Base-by-base conservation (phyloP, 2,329 filamentous ascomycete species). In the Fusarium gaditjirri region DNA sequence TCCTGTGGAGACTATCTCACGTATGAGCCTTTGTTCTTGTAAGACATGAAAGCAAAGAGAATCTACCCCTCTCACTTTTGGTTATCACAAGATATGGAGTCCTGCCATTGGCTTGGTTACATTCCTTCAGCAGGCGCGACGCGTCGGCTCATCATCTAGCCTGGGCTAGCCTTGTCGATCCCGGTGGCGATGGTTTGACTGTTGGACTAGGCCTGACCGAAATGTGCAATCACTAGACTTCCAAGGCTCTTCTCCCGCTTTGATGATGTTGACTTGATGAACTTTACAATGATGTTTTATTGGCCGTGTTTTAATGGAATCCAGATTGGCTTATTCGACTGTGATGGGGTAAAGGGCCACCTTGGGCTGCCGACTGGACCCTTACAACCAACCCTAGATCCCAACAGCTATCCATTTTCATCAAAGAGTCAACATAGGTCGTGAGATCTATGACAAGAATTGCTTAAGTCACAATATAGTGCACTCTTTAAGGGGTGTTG, bases 151-250 rank as follows among this genome's bases (percentile, higher is more conserved):
- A 59, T 54, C 52, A 66, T 57, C 61, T 59, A 70, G 61, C 54
- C 65, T 60, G 49, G 61, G 46, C 65, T 76, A 73, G 69, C 57
- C 68, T 55, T 63, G 74, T 71, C 72, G 74, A 76, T 76, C 72
- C 65, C 29, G 61, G 74, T 76, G 74, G 74, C 72, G 52, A 72
- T 50, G 43, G 46, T 35, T 52, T 59, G 61, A 57, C 38, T 43
- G 29, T 19, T 29, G 23, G 31, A 14, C 23, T 25, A 41, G 16
- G n/a, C 46, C 39, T 29, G 25, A 27, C 31, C n/a, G 33, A 49
- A 58, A 39, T 61, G 33, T 29, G 25, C 35, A 27, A 39, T 53
- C 33, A 39, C 19, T 39, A 29, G 33, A 23, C 52, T 61, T 33
- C 11, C 14, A 29, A 31, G 54, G 19, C 41, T 57, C 54, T 56